A percentile compares a stretch with the other conserved stretches of the same genome.
Evolutionary conservation across 441 rosid genomes (phyloP).

Genomic region (Erodium moschatum): DNA sequence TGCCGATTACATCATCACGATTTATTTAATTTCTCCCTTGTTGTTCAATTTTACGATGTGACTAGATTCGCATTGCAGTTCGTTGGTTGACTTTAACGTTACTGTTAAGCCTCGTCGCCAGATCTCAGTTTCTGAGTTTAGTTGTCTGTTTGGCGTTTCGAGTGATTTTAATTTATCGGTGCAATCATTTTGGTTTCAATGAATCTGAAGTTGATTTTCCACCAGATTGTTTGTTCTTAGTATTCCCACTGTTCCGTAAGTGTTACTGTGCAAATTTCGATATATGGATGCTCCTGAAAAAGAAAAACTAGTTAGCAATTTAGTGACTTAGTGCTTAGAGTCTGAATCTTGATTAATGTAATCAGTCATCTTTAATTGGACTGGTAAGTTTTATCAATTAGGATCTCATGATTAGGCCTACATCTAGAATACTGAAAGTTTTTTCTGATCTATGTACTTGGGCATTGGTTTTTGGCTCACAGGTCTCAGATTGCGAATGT

Average conservation of each 20-base stretch:
- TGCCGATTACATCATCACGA: neutral
- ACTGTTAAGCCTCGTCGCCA: neutral
- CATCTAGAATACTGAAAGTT: neutral
- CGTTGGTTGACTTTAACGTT: neutral
- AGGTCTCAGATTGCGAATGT: neutral
- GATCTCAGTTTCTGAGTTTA: constrained; percentile 4
- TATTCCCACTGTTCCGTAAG: neutral
- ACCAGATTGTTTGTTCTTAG: too few relatives aligned
- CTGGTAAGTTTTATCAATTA: neutral
- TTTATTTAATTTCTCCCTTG: neutral
- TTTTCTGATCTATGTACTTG: neutral
- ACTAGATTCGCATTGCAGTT: neutral
- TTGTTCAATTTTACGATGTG: neutral
- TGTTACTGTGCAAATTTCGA: neutral
- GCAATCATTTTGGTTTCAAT: neutral
- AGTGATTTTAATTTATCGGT: neutral
- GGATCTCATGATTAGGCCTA: neutral
- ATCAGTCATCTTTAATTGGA: neutral
- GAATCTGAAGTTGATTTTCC: neutral
- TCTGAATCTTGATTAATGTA: neutral
- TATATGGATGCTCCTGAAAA: neutral
- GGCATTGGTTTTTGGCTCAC: neutral
- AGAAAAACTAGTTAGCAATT: neutral
- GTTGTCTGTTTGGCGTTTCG: neutral
- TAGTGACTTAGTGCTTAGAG: constrained; percentile 2